Evolutionary conservation across 768 basidiomycete species (phyloP).

Genomic region (Pulveroboletus sp.): DNA sequence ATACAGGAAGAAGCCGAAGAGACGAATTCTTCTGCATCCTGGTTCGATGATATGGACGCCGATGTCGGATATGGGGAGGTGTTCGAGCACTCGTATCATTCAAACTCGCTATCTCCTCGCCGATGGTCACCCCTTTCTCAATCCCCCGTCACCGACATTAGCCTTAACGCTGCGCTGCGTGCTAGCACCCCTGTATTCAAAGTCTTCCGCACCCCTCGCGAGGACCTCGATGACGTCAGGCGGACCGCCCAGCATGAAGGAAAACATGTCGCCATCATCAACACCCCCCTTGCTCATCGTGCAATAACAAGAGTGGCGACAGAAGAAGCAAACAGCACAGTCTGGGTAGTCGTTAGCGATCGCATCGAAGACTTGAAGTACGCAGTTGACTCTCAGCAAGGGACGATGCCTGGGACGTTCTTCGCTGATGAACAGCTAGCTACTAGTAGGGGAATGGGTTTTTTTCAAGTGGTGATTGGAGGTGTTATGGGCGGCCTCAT

Average conservation of each 20-base stretch:
- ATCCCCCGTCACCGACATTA: conserved; percentile 22
- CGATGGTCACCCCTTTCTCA: conserved; percentile 28
- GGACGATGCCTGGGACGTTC: conserved; percentile 31
- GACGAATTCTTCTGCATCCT: background rate
- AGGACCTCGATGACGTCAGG: conserved; percentile 24
- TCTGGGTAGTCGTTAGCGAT: conserved; percentile 33
- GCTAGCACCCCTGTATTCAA: conserved; percentile 34
- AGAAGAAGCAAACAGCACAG: conserved; percentile 18
- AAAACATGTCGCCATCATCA: conserved; percentile 30
- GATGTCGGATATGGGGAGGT: conserved; percentile 6
- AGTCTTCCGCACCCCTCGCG: conserved; percentile 30
- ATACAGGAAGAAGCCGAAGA: conserved; percentile 14
- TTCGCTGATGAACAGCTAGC: conserved; percentile 17
- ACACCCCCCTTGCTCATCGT: conserved; percentile 25
- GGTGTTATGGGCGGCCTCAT: conserved; percentile 31
- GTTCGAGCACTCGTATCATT: conserved; percentile 12
- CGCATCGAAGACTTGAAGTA: conserved; percentile 31
- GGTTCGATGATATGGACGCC: conserved; percentile 7
- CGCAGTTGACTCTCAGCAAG: conserved; percentile 30
- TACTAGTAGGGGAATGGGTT: conserved; percentile 21
- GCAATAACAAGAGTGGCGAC: conserved; percentile 17
- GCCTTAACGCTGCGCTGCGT: conserved; percentile 23
- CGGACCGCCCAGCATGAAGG: conserved; percentile 30
- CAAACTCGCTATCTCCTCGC: conserved; percentile 23
- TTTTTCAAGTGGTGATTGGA: conserved; percentile 33